Evolutionary conservation across 176 grass and related monocot species (phyloP).

Genomic region (Calamus simplicifolius): DNA sequence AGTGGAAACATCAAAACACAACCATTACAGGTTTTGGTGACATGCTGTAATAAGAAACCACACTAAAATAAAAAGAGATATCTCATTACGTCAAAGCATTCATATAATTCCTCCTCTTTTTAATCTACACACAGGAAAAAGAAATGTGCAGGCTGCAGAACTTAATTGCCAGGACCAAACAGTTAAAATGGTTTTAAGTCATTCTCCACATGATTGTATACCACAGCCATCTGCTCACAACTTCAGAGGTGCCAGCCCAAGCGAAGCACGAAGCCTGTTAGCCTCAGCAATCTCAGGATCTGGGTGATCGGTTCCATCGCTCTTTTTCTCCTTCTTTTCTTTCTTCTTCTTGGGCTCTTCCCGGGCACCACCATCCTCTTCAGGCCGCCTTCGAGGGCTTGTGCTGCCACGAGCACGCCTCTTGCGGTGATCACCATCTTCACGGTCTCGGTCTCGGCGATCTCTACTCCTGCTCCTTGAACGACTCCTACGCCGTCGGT

Average conservation of each 20-base stretch:
- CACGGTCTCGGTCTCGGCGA: slow-evolving; percentile 49
- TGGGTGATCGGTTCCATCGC: slow-evolving; percentile 40
- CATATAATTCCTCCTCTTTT: no score
- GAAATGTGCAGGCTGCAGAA: no score
- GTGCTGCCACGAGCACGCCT: slow-evolving; percentile 41
- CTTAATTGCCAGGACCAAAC: no score
- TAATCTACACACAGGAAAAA: no score
- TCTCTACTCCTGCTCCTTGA: slow-evolving; percentile 67
- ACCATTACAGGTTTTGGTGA: no score
- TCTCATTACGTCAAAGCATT: no score
- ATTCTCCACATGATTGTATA: no score
- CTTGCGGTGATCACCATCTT: slow-evolving; percentile 55
- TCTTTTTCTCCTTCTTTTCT: slow-evolving; percentile 61
- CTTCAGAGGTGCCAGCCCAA: slow-evolving; percentile 61
- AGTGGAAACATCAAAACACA: no score
- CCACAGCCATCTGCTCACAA: background rate
- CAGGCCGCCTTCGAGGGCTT: slow-evolving; percentile 40
- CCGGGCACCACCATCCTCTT: slow-evolving; percentile 22
- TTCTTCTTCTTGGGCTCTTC: slow-evolving; percentile 58
- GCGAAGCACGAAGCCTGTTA: slow-evolving; percentile 54
- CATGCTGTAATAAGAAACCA: no score
- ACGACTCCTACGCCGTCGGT: slow-evolving; percentile 44
- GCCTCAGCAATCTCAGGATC: slow-evolving; percentile 72
- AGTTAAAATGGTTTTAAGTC: no score
- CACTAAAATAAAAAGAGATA: no score